Evolutionary conservation across 2,329 filamentous ascomycete species (phyloP), one percentile per base, ranked within the genome.

Genomic region (Fusarium subglutinans): DNA sequence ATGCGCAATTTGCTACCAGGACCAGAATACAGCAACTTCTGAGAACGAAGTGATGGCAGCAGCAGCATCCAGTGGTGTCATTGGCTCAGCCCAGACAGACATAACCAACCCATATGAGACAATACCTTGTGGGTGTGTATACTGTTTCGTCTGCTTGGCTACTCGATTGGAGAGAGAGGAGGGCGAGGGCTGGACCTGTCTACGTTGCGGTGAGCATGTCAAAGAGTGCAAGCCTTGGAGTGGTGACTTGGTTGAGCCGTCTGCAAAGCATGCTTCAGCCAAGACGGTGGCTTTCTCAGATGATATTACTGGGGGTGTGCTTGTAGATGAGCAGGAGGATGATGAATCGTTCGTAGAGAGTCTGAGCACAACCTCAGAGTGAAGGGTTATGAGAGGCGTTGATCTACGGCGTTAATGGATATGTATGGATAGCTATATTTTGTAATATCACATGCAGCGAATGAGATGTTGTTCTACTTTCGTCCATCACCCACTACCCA

Each of bases 51-150:
- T 95, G 8, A 85, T 98, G 75, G 91, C 92, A 2, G 90, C 91
- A 2, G 89, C 91, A 6, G 88, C 90, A 17, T 90, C 91, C 9
- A 91, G 91, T 69, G 95, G 95, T 20, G 92, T 98, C 17, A 88
- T 97, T 47, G 96, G 95, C 24, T 97, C 93, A 24, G 93, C 94
- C 12, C 93, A 95, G 74, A 98, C 95, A 2, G 96, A 98, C 78
- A 92, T 98, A 70, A 98, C 96, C 9, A 99, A 98, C 80, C 95
- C 96, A 0, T 99, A 99, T 81, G 94, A 98, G 83, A 90, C 95
- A 2, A 90, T 95, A 6, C 92, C 94, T 2, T 99, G 96, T 78
- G 93, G 93, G 2, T 98, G 95, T 81, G 88, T 98, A 67, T 99
- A 98, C 84, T 99, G 96, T 83, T 99, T 97, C 80, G 94, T 97